Conservation (phyloP, 768 basidiomycete genomes). For the Phylloporus scabripes region DNA sequence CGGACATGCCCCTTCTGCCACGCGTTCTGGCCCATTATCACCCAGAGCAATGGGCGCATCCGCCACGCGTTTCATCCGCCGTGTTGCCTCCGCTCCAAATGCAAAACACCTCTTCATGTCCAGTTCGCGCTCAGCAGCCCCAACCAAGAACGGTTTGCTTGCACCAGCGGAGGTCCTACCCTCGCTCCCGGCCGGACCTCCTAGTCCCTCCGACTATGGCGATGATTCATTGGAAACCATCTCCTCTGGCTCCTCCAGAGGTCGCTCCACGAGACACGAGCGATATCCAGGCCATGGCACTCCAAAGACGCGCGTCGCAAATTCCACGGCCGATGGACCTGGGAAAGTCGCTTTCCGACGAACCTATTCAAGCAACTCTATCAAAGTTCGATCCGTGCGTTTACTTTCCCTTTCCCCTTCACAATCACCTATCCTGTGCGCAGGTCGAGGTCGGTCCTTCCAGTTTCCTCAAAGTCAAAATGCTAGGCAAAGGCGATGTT, state of each 20-base stretch:
- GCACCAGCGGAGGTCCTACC: slow-evolving; percentile 63
- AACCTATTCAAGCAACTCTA: slow-evolving; percentile 97
- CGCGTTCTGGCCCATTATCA: slow-evolving; percentile 50
- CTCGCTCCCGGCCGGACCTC: slow-evolving; percentile 45
- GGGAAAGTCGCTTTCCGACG: slow-evolving; percentile 75
- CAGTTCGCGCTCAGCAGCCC: slow-evolving; percentile 50
- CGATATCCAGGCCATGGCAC: slow-evolving; percentile 24
- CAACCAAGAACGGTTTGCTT: slow-evolving; percentile 72
- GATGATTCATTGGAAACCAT: slow-evolving; percentile 71
- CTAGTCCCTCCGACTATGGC: slow-evolving; percentile 51
- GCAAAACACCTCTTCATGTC: slow-evolving; percentile 83
- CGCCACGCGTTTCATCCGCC: slow-evolving; percentile 85
- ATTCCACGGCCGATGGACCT: slow-evolving; percentile 43
- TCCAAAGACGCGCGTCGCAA: slow-evolving; percentile 42
- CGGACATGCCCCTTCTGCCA: slow-evolving; percentile 26
- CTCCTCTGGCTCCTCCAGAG: slow-evolving; percentile 70
- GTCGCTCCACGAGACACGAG: slow-evolving; percentile 40
- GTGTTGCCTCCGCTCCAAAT: slow-evolving; percentile 96
- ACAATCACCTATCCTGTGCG: slow-evolving; percentile 2
- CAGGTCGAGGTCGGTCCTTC: slow-evolving; percentile 92
- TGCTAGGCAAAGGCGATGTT: slow-evolving; percentile 98
- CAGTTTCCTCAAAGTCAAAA: slow-evolving; percentile 93
- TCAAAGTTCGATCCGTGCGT: slow-evolving; percentile 84
- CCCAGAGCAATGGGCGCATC: slow-evolving; percentile 67
- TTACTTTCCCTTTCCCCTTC: not conserved